Evolutionary conservation across 495 filamentous ascomycete species (phyloP), one percentile per base, ranked within the genome.

Genomic region (Trichoderma gamsii): DNA sequence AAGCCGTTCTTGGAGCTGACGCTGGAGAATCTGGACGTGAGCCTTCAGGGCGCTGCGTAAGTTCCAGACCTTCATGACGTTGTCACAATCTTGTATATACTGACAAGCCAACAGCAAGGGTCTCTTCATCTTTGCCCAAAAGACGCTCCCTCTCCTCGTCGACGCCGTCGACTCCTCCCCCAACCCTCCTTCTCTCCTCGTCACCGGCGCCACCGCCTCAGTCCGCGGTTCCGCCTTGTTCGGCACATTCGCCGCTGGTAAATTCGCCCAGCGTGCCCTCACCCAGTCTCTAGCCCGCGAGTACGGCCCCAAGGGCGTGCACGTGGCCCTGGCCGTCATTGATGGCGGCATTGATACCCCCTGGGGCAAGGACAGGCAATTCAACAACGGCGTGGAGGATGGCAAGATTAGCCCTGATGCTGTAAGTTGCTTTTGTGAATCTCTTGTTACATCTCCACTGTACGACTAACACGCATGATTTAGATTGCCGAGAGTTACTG

Each of bases 401-500:
- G 87, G 87, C 0, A 96, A 94, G 79, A 82, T 97, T 64, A 88
- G 80, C 71, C 81, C 91, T n/a, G 87, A 91, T 72, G 90, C 90
- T 72, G 92, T 95, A 76, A 84, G 90, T 87, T 38, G 8, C 8
- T 38, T 63, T 63, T 32, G 51, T 4, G 6, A 41, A 23, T 13
- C 21, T 23, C 59, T 35, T 8, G 46, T 41, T 52, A 41, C 2
- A 15, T 41, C 16, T 25, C 32, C 25, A 65, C 0, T 11, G 1
- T 23, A 21, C 3, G 8, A 25, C 21, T 56, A 56, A 56, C 21
- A 25, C 2, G 15, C 12, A 2, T 49, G n/a, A 25, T 27, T 63
- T 67, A 95, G 90, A 97, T 97, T 82, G 93, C 93, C 67, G 92
- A 96, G 49, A 81, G 72, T 63, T 97, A 97, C 74, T 97, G 92